Conservation (phyloP, 306 rosid species). For the Quercus mongolica region DNA sequence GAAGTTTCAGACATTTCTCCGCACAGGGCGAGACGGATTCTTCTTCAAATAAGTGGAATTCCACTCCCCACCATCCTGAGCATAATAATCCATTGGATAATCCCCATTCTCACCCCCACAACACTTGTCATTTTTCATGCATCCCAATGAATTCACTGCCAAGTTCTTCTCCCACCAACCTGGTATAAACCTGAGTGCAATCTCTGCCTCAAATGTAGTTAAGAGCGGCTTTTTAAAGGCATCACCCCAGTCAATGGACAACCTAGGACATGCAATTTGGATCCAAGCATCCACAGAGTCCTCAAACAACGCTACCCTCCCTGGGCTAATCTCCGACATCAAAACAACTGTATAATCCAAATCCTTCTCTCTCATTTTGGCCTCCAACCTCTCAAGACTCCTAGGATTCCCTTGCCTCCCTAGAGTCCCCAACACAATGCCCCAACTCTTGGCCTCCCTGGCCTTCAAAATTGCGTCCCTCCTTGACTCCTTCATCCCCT, state of each 20-base stretch:
- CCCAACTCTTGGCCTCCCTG: conserved; percentile 70
- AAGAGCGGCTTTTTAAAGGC: conserved; percentile 82
- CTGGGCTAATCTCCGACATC: conserved; percentile 91
- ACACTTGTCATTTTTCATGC: conserved; percentile 23
- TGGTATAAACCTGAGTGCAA: conserved; percentile 72
- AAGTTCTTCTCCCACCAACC: conserved; percentile 87
- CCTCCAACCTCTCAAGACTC: conserved; percentile 74
- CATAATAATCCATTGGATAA: conserved; percentile 94
- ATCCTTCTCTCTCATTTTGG: conserved; percentile 62
- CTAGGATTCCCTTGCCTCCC: conserved; percentile 96
- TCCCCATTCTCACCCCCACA: conserved; percentile 38
- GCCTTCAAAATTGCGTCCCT: conserved; percentile 60
- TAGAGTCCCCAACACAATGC: conserved; percentile 56
- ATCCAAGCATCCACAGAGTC: conserved; percentile 94
- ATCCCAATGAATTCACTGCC: conserved; percentile 19
- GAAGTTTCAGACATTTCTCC: conserved; percentile 31
- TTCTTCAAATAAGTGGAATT: conserved; percentile 74
- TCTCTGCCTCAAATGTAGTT: conserved; percentile 86
- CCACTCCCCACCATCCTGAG: conserved; percentile 94
- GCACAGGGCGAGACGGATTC: conserved; percentile 38
- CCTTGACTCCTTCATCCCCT: conserved; percentile 75
- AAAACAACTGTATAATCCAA: conserved; percentile 60
- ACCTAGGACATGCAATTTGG: conserved; percentile 90
- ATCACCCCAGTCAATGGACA: conserved; percentile 96
- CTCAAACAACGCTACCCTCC: conserved; percentile 60